Evolutionary conservation across 2,329 filamentous ascomycete species (phyloP).

Genomic region (Diaporthe nobilis): DNA sequence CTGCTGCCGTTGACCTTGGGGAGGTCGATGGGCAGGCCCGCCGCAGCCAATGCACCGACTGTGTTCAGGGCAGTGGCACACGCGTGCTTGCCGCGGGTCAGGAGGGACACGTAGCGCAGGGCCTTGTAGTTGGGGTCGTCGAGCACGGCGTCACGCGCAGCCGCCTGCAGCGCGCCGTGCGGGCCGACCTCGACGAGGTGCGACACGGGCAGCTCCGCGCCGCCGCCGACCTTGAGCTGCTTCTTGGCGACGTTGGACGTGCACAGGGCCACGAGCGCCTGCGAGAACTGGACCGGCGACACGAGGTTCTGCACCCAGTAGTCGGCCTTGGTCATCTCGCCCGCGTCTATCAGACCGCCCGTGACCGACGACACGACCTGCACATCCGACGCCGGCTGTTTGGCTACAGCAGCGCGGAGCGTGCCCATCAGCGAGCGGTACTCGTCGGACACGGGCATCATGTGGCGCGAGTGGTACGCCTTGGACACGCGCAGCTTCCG

Average conservation of each 20-base stretch:
- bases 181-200: conserved; percentile 51
- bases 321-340: conserved; percentile 36
- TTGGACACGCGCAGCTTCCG: conserved; percentile 47
- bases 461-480: conserved; percentile 52
- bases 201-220: conserved; percentile 38
- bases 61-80: conserved; percentile 29
- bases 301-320: conserved; percentile 44
- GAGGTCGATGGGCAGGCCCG: conserved; percentile 26
- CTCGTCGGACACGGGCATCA: conserved; percentile 45
- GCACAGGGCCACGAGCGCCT: conserved; percentile 40
- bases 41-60: conserved; percentile 32
- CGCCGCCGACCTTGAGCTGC: conserved; percentile 39
- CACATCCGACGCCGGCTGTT: background rate
- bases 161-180: conserved; percentile 48
- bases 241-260: conserved; percentile 39
- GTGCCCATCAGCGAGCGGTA: conserved; percentile 45
- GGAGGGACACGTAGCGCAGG: conserved; percentile 32
- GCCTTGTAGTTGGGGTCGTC: conserved; percentile 39
- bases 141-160: conserved; percentile 44
- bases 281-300: conserved; percentile 37
- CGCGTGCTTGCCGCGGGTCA: conserved; percentile 33
- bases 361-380: conserved; percentile 36
- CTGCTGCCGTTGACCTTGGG: conserved; percentile 31
- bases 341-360: conserved; percentile 11
- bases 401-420: background rate